Percentiles rank a stretch among this genome's conserved stretches.
Evolutionary conservation across 2,329 filamentous ascomycete species (phyloP).

Genomic region (Monilinia fructigena): DNA sequence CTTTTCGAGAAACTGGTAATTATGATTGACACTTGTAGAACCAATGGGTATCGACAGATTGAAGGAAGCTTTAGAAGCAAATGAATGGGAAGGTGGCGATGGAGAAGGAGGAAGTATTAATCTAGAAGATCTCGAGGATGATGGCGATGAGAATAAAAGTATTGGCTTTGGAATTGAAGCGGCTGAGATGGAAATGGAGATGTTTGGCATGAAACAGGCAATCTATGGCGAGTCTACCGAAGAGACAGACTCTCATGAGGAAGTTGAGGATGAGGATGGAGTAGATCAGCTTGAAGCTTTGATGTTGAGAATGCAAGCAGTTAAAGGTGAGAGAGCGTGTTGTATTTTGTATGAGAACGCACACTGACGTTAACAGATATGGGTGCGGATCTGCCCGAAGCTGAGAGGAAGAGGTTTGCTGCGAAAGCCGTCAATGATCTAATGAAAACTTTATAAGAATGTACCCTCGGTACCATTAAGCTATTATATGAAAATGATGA

Average conservation of each 20-base stretch:
- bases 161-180: constrained; percentile 38
- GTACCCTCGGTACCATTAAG: background rate
- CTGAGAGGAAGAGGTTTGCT: constrained; percentile 60
- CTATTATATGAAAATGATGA: background rate
- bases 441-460: constrained; percentile 49
- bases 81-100: constrained; percentile 57
- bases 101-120: constrained; percentile 42
- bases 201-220: constrained; percentile 42
- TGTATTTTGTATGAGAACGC: background rate
- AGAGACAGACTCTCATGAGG: constrained; percentile 36
- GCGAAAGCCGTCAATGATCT: constrained; percentile 62
- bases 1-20: background rate
- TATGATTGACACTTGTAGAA: constrained; percentile 44
- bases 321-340: constrained; percentile 39
- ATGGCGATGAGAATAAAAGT: constrained; percentile 34
- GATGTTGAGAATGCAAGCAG: constrained; percentile 64
- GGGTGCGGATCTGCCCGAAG: constrained; percentile 57
- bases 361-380: constrained; percentile 48
- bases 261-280: constrained; percentile 41
- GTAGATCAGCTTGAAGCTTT: constrained; percentile 60
- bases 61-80: constrained; percentile 61
- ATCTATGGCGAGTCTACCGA: constrained; percentile 34
- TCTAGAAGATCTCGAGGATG: constrained; percentile 41
- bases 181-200: constrained; percentile 43
- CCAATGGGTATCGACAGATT: constrained; percentile 58